Conservation (phyloP, 768 basidiomycete genomes). For the Daedaleopsis sinensis region DNA sequence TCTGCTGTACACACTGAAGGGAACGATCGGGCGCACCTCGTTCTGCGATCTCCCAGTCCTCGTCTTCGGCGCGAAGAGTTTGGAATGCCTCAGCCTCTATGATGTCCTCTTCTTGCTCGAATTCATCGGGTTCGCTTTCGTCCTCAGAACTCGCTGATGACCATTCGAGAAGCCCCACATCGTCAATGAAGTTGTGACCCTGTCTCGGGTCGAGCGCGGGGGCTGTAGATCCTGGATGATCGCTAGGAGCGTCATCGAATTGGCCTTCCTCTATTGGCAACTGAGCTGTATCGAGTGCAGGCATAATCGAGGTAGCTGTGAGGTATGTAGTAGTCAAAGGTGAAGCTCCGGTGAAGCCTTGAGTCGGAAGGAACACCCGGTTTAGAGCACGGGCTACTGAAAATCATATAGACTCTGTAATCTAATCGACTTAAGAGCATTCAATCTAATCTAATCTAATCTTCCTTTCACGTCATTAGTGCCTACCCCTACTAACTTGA, state of each 20-base stretch:
- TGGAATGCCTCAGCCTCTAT: constrained; percentile 40
- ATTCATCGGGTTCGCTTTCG: constrained; percentile 42
- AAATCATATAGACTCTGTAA: not conserved
- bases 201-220: constrained; percentile 25
- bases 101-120: constrained; percentile 44
- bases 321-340: not conserved
- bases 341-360: no score
- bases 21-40: constrained; percentile 53
- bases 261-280: constrained; percentile 46
- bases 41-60: constrained; percentile 88
- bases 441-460: not conserved
- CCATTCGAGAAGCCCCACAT: constrained; percentile 30
- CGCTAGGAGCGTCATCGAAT: constrained; percentile 62
- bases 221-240: constrained; percentile 15
- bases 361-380: no score
- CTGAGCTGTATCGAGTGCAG: not conserved
- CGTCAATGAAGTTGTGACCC: constrained; percentile 38
- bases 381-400: not conserved
- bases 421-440: not conserved
- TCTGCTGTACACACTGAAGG: not conserved
- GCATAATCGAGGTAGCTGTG: not conserved
- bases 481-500: no score
- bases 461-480: not conserved
- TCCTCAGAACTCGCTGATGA: constrained; percentile 35
- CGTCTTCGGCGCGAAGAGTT: constrained; percentile 70